Base-by-base conservation (phyloP, 2,329 filamentous ascomycete species). In the Lojkania enalia region DNA sequence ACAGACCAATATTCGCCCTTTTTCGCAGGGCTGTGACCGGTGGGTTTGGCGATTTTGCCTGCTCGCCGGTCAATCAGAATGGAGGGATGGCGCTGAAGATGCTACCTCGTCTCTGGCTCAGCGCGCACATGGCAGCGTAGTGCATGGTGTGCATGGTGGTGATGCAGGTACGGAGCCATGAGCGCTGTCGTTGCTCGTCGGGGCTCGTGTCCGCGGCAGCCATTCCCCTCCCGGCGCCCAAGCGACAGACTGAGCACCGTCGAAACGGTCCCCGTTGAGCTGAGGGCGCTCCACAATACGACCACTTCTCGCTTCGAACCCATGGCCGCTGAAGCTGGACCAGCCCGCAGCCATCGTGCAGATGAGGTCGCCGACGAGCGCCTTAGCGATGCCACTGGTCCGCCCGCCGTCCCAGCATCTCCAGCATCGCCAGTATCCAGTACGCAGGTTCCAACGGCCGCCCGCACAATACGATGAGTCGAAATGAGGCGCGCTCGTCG, bases 131-230 rank as follows among this genome's bases (percentile, higher is more conserved):
- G 30, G 21, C n/a, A 39, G 41, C 21, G 29, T 27, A 30, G 41
- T 35, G 29, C 25, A 42, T 32, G 35, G 42, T 51, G 44, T 31
- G 45, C 42, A 46, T 20, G 19, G 46, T 33, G 44, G 44, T 9
- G 25, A 15, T 25, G 36, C 44, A 41, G 30, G 20, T 35, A 40
- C 38, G 35, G 38, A 25, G 14, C 27, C 21, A 13, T 12, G 14
- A 5, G 21, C 16, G 16, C n/a, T 14, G 20, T 21, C 12, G 13
- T 5, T 20, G 38, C 13, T 55, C 33, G 51, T 48, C 35, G 49
- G 50, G 9, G 30, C 7, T 16, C n/a, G 38, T 55, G 45, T 48
- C 58, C 57, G 52, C 56, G 57, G 59, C 49, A 54, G 44, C 60
- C 52, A 57, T 53, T 15, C 55, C 57, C 16, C n/a, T n/a, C n/a